Evolutionary conservation across 306 rosid species (phyloP), one percentile per base, ranked within the genome.

Genomic region (Chamaecrista fasciculata): DNA sequence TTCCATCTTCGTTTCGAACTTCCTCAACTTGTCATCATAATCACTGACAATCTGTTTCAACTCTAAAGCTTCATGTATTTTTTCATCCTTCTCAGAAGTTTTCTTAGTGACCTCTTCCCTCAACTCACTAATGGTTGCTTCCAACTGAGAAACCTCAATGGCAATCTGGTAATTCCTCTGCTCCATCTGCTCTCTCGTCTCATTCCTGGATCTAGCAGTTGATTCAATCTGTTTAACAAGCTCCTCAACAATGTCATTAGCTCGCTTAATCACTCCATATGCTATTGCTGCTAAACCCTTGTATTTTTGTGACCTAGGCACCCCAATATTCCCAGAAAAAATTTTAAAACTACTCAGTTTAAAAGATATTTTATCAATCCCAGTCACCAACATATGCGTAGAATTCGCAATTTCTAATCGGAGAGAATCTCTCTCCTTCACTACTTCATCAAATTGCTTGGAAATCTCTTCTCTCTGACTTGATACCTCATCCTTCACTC

Each of bases 121-220:
- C 83, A 90, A 82, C 19, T 81, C 91, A 57, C 92, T 75, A 11
- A 91, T 91, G 0, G 88, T 81, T 21, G 99, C 95, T 80, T 94
- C 99, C n/a, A 94, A 90, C 85, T 91, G 97, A 55, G 99, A 94
- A 72, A 94, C 88, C 77, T 90, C 97, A 66, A 94, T 94, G 51
- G 99, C 99, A 75, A 94, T 91, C 84, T 94, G 96, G 24, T 94
- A 94, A 70, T 85, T 91, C 81, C 99, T 87, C 75, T 85, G 91
- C 74, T 94, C 96, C 84, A 94, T 85, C 71, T 94, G 96, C 70
- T 91, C 99, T 75, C 99, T 85, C 0, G 95, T 82, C 72, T 94
- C 96, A 62, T 91, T 85, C 79, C 96, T 79, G 6, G 91, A 80
- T 83, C 91, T 91, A 3, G 66, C 37, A 8, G 92, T 76, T 14